Evolutionary conservation across 306 rosid genomes (phyloP).

Genomic region (Sicyos edulis): DNA sequence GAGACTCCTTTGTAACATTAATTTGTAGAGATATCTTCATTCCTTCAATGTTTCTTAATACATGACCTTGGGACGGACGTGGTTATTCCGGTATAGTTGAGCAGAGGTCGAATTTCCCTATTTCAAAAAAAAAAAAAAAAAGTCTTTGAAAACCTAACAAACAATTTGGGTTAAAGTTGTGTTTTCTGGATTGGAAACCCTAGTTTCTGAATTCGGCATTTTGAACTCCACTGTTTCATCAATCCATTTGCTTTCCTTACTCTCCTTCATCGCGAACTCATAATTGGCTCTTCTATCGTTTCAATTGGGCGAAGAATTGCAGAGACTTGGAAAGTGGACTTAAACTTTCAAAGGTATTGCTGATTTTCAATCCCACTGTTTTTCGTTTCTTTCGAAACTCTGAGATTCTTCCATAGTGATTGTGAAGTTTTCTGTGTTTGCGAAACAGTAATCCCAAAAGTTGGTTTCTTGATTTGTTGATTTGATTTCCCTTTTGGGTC

Average conservation of each 20-base stretch:
- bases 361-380: neutral
- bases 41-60: too few relatives aligned
- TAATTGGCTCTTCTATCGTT: neutral
- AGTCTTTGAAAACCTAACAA: too few relatives aligned
- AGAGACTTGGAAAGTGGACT: neutral
- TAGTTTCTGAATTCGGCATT: neutral
- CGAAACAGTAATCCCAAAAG: neutral
- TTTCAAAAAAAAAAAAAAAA: too few relatives aligned
- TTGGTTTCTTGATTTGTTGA: neutral
- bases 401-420: neutral
- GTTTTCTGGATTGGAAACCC: too few relatives aligned
- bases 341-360: neutral
- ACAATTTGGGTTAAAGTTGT: too few relatives aligned
- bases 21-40: too few relatives aligned
- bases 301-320: neutral
- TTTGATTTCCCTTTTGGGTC: neutral
- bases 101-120: too few relatives aligned
- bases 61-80: too few relatives aligned
- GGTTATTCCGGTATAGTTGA: too few relatives aligned
- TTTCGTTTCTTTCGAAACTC: neutral
- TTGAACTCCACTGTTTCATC: neutral
- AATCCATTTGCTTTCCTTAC: neutral
- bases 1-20: too few relatives aligned
- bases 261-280: neutral
- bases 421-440: slow-evolving; percentile 2